Evolutionary conservation across 768 basidiomycete genomes (phyloP).

Genomic region (Lentinula raphanica): DNA sequence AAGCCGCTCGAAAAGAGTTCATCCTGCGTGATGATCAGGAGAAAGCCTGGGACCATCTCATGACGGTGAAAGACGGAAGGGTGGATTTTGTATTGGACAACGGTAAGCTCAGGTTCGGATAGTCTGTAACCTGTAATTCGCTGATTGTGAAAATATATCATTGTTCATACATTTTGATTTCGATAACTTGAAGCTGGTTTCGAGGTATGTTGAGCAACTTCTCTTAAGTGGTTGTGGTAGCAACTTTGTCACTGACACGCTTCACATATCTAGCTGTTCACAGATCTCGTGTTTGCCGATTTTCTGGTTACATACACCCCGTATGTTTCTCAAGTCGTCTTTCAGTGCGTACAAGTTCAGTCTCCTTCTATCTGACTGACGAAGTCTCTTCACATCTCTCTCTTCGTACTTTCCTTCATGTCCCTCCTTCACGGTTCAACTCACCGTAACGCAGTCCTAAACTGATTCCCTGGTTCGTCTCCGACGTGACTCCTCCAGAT

Average conservation of each 20-base stretch:
- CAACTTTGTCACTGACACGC: neutral
- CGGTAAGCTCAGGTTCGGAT: no score
- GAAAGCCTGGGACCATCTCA: slow-evolving; percentile 67
- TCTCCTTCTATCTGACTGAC: no score
- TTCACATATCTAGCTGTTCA: slow-evolving; percentile 62
- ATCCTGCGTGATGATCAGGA: slow-evolving; percentile 84
- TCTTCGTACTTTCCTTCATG: neutral
- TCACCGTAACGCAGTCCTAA: no score
- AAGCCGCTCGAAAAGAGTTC: slow-evolving; percentile 66
- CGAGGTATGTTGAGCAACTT: slow-evolving; percentile 49
- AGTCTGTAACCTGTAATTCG: no score
- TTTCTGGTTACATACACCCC: slow-evolving; percentile 90
- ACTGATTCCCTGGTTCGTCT: slow-evolving; percentile 95
- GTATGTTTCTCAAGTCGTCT: slow-evolving; percentile 73
- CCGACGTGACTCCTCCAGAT: slow-evolving; percentile 86
- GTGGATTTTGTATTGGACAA: slow-evolving; percentile 93
- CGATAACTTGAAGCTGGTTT: slow-evolving; percentile 88
- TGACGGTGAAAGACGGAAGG: slow-evolving; percentile 44
- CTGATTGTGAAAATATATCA: no score
- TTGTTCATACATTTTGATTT: no score
- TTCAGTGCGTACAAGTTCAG: slow-evolving; percentile 65
- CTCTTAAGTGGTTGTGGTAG: no score
- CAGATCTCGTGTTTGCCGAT: slow-evolving; percentile 89
- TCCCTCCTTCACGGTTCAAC: no score
- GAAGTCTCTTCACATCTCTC: neutral